Percentiles rank a stretch among this genome's conserved stretches.
These are phyloP conservation scores for Mayamaea pseudoterrestris DNA, from an alignment of 108 stramenopile species.

Conservation along the genomic window DNA sequence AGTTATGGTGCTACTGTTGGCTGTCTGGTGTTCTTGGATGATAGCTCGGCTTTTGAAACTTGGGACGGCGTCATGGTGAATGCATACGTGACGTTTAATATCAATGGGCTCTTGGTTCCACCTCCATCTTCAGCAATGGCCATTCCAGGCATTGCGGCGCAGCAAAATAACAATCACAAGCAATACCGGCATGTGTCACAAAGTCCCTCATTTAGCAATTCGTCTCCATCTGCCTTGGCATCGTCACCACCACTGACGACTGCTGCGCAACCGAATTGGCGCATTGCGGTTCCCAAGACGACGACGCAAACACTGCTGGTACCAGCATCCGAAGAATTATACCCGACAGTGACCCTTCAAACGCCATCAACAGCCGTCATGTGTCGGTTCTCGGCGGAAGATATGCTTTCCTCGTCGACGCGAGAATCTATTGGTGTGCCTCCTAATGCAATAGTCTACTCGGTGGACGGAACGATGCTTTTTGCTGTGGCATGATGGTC, in stretches of 20 bases:
- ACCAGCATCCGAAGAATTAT: constrained; percentile 82
- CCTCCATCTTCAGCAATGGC: constrained; percentile 13
- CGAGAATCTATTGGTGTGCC: constrained; percentile 74
- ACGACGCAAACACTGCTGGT: constrained; percentile 64
- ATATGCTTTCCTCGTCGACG: constrained; percentile 53
- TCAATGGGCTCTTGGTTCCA: too few species aligned
- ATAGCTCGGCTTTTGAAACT: constrained; percentile 71
- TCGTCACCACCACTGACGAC: too few species aligned
- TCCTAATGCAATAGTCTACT: constrained; percentile 51
- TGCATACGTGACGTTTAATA: constrained; percentile 81
- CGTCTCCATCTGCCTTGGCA: too few species aligned
- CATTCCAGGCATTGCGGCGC: constrained; percentile 2
- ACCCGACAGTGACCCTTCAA: constrained; percentile 86
- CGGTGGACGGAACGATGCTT: constrained; percentile 68
- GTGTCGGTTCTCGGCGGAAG: constrained; percentile 82
- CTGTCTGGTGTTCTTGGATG: constrained; percentile 87
- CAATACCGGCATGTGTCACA: too few species aligned
- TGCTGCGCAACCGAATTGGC: too few species aligned
- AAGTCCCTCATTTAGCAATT: too few species aligned
- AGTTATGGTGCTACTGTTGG: constrained; percentile 83
- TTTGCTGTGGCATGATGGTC: too few species aligned
- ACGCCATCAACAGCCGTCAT: constrained; percentile 77
- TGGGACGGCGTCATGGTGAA: constrained; percentile 85
- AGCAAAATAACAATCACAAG: too few species aligned
- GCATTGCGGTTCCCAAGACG: too few species aligned